Percentiles rank a stretch among this genome's conserved stretches.
phyloP scores from a whole-genome alignment of 192 early-diverging fungal species.

The Entomortierella lignicola region DNA sequence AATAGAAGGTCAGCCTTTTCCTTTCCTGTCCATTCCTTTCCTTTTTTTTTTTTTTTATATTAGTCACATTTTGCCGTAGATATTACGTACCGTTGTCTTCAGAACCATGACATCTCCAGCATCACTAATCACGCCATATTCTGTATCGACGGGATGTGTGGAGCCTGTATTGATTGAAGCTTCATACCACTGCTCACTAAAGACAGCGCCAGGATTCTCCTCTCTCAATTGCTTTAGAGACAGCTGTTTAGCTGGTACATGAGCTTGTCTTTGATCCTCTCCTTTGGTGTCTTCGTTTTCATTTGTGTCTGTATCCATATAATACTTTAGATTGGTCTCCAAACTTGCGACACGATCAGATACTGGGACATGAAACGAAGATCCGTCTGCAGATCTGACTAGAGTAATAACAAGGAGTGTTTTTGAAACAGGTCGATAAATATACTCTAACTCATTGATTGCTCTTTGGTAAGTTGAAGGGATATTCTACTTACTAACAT shows the following conservation, averaged over 20 bases:
- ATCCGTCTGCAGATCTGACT: constrained; percentile 31
- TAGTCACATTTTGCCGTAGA: neutral
- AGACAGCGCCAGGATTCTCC: neutral
- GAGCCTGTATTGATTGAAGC: constrained; percentile 8
- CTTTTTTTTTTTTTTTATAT: neutral
- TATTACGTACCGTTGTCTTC: constrained; percentile 20
- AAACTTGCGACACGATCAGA: constrained; percentile 13
- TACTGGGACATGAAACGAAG: constrained; percentile 33
- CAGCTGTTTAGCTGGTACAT: neutral
- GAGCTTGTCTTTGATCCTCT: neutral
- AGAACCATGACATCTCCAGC: constrained; percentile 23
- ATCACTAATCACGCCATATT: constrained; percentile 30
- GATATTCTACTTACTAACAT: constrained; percentile 11
- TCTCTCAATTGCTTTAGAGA: neutral
- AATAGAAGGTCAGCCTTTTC: too few species aligned
- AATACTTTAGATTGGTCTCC: neutral
- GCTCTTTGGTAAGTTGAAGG: neutral
- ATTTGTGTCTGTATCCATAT: neutral
- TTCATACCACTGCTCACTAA: constrained; percentile 2
- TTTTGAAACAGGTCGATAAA: neutral
- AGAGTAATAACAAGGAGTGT: neutral
- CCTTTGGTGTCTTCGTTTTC: neutral
- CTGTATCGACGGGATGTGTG: constrained; percentile 16
- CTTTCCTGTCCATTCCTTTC: too few species aligned
- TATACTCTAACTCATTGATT: neutral